These are phyloP conservation scores for Podila verticillata DNA, from an alignment of 192 early-diverging fungal species.

Conservation along the genomic window DNA sequence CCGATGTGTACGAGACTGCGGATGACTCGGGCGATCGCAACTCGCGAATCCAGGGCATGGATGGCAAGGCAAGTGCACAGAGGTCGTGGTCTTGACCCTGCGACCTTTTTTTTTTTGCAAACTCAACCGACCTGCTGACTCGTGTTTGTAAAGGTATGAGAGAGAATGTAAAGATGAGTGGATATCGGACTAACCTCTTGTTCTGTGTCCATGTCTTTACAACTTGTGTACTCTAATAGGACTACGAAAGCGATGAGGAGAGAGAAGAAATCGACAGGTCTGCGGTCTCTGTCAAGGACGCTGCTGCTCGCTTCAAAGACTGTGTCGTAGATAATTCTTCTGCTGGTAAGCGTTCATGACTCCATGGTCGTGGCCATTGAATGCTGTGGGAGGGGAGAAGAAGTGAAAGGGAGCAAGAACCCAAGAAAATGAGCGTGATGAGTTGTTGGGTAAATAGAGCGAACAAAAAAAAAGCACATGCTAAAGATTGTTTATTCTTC, in stretches of 20 bases:
- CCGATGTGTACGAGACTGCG: constrained; percentile 90
- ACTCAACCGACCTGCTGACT: no score
- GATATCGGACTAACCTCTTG: no score
- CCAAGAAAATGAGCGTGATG: neutral
- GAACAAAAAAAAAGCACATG: neutral
- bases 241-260: constrained; percentile 62
- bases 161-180: no score
- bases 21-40: constrained; percentile 55
- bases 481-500: neutral
- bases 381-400: neutral
- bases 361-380: no score
- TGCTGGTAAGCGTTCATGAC: constrained; percentile 51
- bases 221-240: constrained; percentile 14
- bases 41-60: constrained; percentile 23
- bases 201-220: neutral
- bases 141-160: no score
- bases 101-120: no score
- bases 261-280: constrained; percentile 67
- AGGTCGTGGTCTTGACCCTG: neutral
- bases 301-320: constrained; percentile 65
- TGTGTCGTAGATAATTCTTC: constrained; percentile 59
- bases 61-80: constrained; percentile 23
- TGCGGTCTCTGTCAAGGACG: constrained; percentile 63
- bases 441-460: neutral
- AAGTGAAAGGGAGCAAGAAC: neutral